Conservation (phyloP, 306 rosid genomes). For the Trifolium subterraneum region DNA sequence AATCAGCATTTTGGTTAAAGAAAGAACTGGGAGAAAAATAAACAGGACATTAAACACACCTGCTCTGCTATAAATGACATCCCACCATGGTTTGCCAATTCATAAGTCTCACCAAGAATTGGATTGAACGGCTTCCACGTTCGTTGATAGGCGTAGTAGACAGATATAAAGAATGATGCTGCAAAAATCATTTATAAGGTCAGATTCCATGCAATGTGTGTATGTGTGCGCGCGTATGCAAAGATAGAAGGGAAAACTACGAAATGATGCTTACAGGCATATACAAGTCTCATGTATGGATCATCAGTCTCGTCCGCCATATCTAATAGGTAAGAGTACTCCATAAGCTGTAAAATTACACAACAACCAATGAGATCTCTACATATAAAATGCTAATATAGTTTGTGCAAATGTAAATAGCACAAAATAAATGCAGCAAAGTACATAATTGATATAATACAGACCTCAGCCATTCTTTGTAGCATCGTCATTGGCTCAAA, state of each 20-base stretch:
- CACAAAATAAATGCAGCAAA: conserved; percentile 24
- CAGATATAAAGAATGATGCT: conserved; percentile 96
- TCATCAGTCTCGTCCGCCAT: conserved; percentile 89
- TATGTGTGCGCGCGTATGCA: not conserved
- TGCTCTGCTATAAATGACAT: conserved; percentile 86
- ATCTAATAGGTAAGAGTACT: conserved; percentile 86
- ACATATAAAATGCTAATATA: conserved; percentile 29
- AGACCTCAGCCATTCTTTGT: conserved; percentile 95
- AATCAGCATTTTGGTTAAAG: no score
- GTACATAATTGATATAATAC: conserved; percentile 37
- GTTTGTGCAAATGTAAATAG: conserved; percentile 16
- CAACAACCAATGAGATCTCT: conserved; percentile 21
- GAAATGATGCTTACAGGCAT: conserved; percentile 68
- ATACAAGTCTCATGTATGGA: conserved; percentile 85
- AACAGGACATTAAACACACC: no score
- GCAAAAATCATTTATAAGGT: conserved; percentile 47
- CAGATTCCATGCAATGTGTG: conserved; percentile 32
- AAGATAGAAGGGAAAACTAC: not conserved
- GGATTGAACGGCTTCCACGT: conserved; percentile 99
- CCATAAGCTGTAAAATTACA: conserved; percentile 77
- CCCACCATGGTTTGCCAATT: conserved; percentile 80
- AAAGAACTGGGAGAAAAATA: no score
- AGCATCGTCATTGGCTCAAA: conserved; percentile 98
- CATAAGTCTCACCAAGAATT: conserved; percentile 98
- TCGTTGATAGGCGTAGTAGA: conserved; percentile 84